These are phyloP conservation scores for Castanea crenata DNA, from an alignment of 306 rosid genomes.

Conservation along the genomic window DNA sequence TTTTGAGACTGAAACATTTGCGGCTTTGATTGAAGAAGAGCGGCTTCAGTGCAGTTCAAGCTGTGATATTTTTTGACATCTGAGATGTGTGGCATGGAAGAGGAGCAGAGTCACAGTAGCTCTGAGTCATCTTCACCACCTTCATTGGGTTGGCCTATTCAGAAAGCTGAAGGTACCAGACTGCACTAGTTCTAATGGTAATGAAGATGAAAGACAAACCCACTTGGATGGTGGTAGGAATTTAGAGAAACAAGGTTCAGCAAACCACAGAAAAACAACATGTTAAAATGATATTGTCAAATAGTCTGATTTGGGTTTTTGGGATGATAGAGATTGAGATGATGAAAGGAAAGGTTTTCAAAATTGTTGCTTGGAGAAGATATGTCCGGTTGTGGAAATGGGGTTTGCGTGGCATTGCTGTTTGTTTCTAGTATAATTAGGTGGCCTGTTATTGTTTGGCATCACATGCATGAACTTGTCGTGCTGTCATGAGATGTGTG, in stretches of 20 bases:
- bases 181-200: constrained; percentile 29
- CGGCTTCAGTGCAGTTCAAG: constrained; percentile 73
- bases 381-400: constrained; percentile 96
- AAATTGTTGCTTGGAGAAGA: constrained; percentile 92
- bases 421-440: no score
- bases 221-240: constrained; percentile 39
- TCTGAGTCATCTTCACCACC: constrained; percentile 61
- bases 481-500: no score
- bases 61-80: constrained; percentile 60
- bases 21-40: constrained; percentile 52
- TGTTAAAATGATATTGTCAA: not conserved
- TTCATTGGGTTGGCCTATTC: constrained; percentile 62
- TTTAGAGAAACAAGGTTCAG: constrained; percentile 49
- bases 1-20: constrained; percentile 34
- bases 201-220: constrained; percentile 34
- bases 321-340: constrained; percentile 56
- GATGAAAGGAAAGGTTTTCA: constrained; percentile 89
- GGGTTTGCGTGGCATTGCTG: constrained; percentile 69
- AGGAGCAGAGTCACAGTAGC: constrained; percentile 58
- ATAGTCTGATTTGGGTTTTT: constrained; percentile 32
- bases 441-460: no score
- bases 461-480: no score
- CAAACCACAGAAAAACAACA: not conserved
- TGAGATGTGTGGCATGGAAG: constrained; percentile 70
- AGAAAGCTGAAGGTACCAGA: constrained; percentile 37